Evolutionary conservation across 345 rosid species (phyloP).

Genomic region (Zanthoxylum bungeanum): DNA sequence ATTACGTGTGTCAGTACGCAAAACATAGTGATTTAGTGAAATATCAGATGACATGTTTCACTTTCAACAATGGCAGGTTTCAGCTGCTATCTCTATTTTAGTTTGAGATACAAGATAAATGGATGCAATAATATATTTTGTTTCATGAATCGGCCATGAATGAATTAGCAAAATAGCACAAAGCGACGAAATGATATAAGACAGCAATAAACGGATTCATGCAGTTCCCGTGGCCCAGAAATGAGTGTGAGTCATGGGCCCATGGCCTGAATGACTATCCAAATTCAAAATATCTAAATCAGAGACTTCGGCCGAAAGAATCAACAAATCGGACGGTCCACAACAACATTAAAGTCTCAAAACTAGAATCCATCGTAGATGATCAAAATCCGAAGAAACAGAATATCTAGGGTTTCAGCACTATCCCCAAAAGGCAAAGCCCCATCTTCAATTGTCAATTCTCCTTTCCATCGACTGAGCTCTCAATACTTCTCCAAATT

Average conservation of each 20-base stretch:
- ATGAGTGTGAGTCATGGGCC: background rate
- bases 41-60: too few relatives aligned
- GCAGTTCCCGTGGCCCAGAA: background rate
- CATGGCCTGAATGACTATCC: background rate
- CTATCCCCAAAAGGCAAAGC: background rate
- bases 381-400: background rate
- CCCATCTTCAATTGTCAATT: background rate
- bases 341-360: background rate
- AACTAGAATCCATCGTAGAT: background rate
- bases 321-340: background rate
- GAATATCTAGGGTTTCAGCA: conserved; percentile 19
- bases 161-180: too few relatives aligned
- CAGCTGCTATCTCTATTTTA: too few relatives aligned
- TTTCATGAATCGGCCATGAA: too few relatives aligned
- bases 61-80: too few relatives aligned
- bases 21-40: too few relatives aligned
- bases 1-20: too few relatives aligned
- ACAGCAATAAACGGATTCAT: background rate
- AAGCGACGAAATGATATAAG: background rate
- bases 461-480: background rate
- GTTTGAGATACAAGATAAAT: too few relatives aligned
- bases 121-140: background rate
- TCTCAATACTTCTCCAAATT: background rate
- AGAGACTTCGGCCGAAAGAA: background rate
- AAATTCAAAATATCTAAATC: background rate